Base-by-base conservation (phyloP, 148 eudicot species). In the Pouteria glomerata region DNA sequence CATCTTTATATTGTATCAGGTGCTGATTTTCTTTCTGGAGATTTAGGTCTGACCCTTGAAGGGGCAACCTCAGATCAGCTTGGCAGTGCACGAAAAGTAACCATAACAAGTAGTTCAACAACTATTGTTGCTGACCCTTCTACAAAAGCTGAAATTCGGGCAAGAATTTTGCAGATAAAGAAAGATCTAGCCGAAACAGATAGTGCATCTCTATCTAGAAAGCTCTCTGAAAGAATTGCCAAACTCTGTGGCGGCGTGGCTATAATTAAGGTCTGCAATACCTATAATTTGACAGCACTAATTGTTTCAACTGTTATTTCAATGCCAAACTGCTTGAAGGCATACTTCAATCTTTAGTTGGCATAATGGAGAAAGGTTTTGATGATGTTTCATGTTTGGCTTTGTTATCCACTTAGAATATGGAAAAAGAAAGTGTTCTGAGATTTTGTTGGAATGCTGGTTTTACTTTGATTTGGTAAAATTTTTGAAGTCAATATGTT, bases 231-330 rank as follows among this genome's bases (percentile, higher is more conserved):
- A 80, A 86, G 98, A 76, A 88, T 95, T 37, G 98, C 98, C 58
- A 95, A 86, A 77, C 97, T 95, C 39, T 83, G 82, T 79, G 96
- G 96, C 69, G 98, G 98, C 16, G 96, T 91, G 70, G 90, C 96
- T 63, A 80, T 91, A 56, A 85, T 95, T 63, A 95, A 89, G 93
- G 98, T 91, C 24, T 64, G 87, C 63, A 23, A 68, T 75, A 48
- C 62, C 33, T 72, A 44, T 4, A 27, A 27, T 24, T 66, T 0
- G 45, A 39, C 27, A 39, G 4, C 23, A 33, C 19, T 10, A 27
- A 24, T 29, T 63, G 2, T 58, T 72, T 68, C 51, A 41, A 41
- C 53, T 53, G 24, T 58, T 35, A 11, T 1, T 16, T 50, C 39
- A 13, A 47, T 44, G 50, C 27, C 48, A 24, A 31, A 8, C 33